phyloP scores from a whole-genome alignment of 495 filamentous ascomycete genomes.

The Chaetomium fimeti region DNA sequence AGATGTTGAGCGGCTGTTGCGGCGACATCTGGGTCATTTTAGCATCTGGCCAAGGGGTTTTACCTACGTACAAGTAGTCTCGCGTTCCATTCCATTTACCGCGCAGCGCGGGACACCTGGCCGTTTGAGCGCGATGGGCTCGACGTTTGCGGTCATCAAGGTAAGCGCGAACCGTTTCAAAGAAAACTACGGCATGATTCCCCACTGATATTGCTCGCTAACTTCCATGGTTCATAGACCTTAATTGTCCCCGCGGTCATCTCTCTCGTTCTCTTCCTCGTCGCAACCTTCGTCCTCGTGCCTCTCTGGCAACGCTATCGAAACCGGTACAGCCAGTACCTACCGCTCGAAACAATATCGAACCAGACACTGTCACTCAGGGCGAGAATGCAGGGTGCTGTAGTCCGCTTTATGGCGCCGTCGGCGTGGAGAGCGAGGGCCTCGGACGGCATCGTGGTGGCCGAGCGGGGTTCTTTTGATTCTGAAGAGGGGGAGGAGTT shows the following conservation, averaged over 20 bases:
- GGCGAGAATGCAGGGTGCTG: constrained; percentile 55
- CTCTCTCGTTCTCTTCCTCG: constrained; percentile 70
- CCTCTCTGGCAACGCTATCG: constrained; percentile 76
- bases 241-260: constrained; percentile 75
- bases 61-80: not conserved
- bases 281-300: constrained; percentile 66
- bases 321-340: constrained; percentile 68
- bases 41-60: not conserved
- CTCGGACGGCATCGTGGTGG: constrained; percentile 37
- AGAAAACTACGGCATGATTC: not conserved
- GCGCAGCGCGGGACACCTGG: not conserved
- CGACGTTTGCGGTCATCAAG: constrained; percentile 48
- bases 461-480: constrained; percentile 44
- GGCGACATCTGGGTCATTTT: not conserved
- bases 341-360: constrained; percentile 64
- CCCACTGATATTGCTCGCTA: too few relatives aligned
- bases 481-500: constrained; percentile 62
- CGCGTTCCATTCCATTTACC: not conserved
- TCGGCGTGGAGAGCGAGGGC: constrained; percentile 52
- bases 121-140: constrained; percentile 29
- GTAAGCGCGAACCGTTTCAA: constrained; percentile 27
- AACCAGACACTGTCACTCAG: constrained; percentile 61
- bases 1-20: not conserved
- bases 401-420: constrained; percentile 57
- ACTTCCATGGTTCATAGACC: constrained; percentile 50